Percentiles rank a stretch among this genome's conserved stretches.
Conservation (phyloP, 805 yeast genomes). For the Schwanniomyces yamadae region DNA sequence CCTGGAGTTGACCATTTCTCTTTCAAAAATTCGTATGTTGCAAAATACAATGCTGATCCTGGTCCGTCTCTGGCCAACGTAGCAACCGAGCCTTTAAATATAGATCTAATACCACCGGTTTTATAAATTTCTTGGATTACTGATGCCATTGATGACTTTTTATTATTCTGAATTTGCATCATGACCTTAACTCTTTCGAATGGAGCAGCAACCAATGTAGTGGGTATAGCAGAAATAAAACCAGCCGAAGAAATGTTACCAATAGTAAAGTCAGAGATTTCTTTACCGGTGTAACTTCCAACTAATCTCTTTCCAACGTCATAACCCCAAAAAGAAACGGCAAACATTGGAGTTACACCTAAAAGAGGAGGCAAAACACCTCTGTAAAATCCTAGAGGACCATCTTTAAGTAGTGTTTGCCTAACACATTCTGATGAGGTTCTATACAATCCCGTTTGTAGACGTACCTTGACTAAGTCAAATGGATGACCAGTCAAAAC, state of each 20-base stretch:
- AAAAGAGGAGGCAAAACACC: conserved; percentile 92
- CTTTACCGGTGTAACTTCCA: conserved; percentile 37
- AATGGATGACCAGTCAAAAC: conserved; percentile 96
- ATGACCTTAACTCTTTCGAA: conserved; percentile 94
- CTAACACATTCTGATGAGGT: conserved; percentile 67
- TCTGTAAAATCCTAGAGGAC: conserved; percentile 78
- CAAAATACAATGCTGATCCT: conserved; percentile 93
- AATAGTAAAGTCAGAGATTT: conserved; percentile 50
- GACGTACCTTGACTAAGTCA: conserved; percentile 86
- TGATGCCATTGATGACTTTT: conserved; percentile 48
- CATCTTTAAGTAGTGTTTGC: conserved; percentile 69
- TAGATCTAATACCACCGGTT: conserved; percentile 79
- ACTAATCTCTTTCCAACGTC: conserved; percentile 86
- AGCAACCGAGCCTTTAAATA: conserved; percentile 88
- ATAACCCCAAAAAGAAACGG: conserved; percentile 98
- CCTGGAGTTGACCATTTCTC: conserved; percentile 55
- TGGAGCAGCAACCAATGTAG: conserved; percentile 96
- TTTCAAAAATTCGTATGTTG: conserved; percentile 86
- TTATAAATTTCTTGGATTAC: conserved; percentile 67
- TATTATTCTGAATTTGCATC: conserved; percentile 68
- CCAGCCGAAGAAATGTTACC: conserved; percentile 87
- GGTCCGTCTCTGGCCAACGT: conserved; percentile 97
- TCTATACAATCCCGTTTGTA: conserved; percentile 76
- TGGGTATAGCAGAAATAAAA: conserved; percentile 89
- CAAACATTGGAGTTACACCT: conserved; percentile 99